Conservation (phyloP, 1,284 basidiomycete genomes). For the Trichosporon inkin region DNA sequence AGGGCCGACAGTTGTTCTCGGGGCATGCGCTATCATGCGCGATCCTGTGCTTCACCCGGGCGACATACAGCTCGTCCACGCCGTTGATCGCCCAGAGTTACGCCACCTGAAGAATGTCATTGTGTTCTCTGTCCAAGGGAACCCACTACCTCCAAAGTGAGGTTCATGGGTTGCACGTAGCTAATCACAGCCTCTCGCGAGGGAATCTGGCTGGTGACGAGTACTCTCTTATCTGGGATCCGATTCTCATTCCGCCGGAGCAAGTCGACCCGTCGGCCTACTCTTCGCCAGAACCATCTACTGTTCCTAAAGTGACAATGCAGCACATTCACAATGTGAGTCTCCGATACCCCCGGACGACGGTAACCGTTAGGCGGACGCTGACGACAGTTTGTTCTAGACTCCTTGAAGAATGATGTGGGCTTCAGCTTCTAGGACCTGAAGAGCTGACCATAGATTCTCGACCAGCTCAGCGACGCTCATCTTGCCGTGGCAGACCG, state of each 20-base stretch:
- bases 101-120: slow-evolving; percentile 33
- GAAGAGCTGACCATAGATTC: slow-evolving; percentile 18
- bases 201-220: slow-evolving; percentile 34
- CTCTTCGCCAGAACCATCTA: slow-evolving; percentile 12
- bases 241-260: slow-evolving; percentile 18
- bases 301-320: slow-evolving; percentile 22
- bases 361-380: too few relatives aligned
- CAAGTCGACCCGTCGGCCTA: slow-evolving; percentile 21
- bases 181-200: slow-evolving; percentile 23
- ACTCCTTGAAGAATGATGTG: slow-evolving; percentile 30
- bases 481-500: slow-evolving; percentile 31
- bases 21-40: slow-evolving; percentile 29
- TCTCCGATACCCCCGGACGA: too few relatives aligned
- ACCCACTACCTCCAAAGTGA: slow-evolving; percentile 28
- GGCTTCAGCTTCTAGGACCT: neutral
- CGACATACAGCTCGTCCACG: slow-evolving; percentile 28
- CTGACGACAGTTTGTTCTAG: slow-evolving; percentile 26
- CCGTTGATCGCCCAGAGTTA: slow-evolving; percentile 27
- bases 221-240: slow-evolving; percentile 35
- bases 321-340: slow-evolving; percentile 24
- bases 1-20: slow-evolving; percentile 20
- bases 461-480: slow-evolving; percentile 27
- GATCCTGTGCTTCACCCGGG: slow-evolving; percentile 28
- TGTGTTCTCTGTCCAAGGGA: slow-evolving; percentile 29
- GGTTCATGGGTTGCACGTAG: neutral